These are phyloP conservation scores for Anisodus acutangulus DNA, from an alignment of 257 asterid genomes.

Conservation along the genomic window DNA sequence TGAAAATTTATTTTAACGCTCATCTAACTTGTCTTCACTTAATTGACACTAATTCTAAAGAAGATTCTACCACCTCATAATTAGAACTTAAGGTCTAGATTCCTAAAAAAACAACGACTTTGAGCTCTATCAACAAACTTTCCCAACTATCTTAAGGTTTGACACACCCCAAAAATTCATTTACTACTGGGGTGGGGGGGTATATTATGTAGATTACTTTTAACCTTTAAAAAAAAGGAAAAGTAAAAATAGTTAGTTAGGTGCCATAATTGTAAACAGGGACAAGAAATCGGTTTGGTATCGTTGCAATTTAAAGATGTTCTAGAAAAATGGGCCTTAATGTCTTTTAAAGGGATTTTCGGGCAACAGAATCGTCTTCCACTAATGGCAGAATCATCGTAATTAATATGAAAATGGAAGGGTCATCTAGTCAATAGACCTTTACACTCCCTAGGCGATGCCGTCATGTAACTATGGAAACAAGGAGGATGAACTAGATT, in stretches of 20 bases:
- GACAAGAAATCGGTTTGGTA: not conserved
- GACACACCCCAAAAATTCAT: too few relatives aligned
- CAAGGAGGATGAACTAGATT: not conserved
- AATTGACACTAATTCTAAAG: too few relatives aligned
- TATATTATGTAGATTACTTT: too few relatives aligned
- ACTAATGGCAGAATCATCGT: not conserved
- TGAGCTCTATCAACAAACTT: too few relatives aligned
- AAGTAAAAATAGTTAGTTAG: not conserved
- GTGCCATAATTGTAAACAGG: not conserved
- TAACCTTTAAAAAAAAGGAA: not conserved
- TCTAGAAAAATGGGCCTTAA: not conserved
- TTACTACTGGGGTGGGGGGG: too few relatives aligned
- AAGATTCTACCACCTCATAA: too few relatives aligned
- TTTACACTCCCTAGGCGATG: not conserved
- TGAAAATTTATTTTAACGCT: too few relatives aligned
- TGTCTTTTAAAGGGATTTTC: not conserved
- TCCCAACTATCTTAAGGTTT: too few relatives aligned
- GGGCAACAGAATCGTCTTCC: not conserved
- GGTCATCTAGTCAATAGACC: not conserved
- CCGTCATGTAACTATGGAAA: constrained; percentile 11
- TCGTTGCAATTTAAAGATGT: not conserved
- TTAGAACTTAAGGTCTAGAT: too few relatives aligned
- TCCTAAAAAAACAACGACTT: too few relatives aligned
- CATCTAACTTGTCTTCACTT: too few relatives aligned
- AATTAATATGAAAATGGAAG: not conserved